phyloP scores from a whole-genome alignment of 192 early-diverging fungal genomes.

The Podila epigama region DNA sequence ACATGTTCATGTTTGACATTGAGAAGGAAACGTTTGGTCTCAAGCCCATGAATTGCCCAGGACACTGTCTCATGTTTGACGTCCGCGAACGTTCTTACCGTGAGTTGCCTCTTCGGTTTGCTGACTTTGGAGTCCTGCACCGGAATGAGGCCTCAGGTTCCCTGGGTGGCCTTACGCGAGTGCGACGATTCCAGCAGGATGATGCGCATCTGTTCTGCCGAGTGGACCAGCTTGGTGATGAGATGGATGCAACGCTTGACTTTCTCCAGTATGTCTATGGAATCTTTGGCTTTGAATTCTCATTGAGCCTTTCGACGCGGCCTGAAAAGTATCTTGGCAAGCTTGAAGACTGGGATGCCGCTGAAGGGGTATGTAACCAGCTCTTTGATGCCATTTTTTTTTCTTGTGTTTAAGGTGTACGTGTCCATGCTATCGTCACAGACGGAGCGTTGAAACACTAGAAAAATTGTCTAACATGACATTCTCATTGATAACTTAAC shows the following conservation, averaged over 20 bases:
- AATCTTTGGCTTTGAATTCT: constrained; percentile 95
- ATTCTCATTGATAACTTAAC: not conserved
- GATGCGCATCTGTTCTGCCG: constrained; percentile 99
- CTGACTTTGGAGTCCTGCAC: constrained; percentile 98
- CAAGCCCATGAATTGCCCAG: constrained; percentile 99
- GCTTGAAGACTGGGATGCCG: constrained; percentile 88
- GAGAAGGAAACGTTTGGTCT: constrained; percentile 97
- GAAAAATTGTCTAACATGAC: not conserved
- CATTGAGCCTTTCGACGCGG: constrained; percentile 90
- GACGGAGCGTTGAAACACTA: too few relatives aligned
- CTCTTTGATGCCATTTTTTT: not conserved
- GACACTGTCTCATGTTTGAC: constrained; percentile 97
- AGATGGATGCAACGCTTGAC: constrained; percentile 88
- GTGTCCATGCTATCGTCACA: not conserved
- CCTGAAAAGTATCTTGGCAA: constrained; percentile 96
- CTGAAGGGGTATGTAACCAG: constrained; percentile 68
- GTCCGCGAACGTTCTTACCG: constrained; percentile 93
- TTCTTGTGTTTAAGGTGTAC: not conserved
- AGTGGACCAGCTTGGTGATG: constrained; percentile 80
- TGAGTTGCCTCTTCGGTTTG: constrained; percentile 95
- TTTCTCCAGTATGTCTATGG: constrained; percentile 92
- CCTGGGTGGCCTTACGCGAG: constrained; percentile 91
- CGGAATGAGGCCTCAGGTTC: constrained; percentile 94
- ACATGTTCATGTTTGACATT: constrained; percentile 94
- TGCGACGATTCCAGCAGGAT: constrained; percentile 98